Base-by-base conservation (phyloP, 805 yeast genomes). In the Candida sanyiensis region DNA sequence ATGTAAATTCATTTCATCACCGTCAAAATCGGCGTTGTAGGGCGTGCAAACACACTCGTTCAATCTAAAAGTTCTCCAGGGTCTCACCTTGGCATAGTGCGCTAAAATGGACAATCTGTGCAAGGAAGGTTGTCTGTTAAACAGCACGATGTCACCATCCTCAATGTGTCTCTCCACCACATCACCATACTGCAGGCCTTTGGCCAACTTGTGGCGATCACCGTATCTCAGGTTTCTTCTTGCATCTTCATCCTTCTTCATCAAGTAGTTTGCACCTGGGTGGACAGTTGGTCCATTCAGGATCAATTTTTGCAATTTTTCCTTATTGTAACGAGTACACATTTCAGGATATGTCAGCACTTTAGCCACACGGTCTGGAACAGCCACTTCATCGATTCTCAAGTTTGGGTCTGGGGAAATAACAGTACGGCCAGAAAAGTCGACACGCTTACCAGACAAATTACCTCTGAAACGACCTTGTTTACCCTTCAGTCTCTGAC, bases 1-100 rank as follows among this genome's bases (percentile, higher is more conserved):
- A 58, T 93, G 99, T 68, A 93, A 82, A 66, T 93, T 93, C 99
- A 93, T 93, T 68, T 93, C 99, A 66, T 93, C 99, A 73, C 99
- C 99, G 70, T 93, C 99, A 71, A 93, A 93, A 82, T 93, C 99
- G 28, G 99, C 99, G 61, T 94, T 94, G 65, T 93, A 93, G 2
- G 98, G 98, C 0, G 98, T 93, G 67, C 98, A 93, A 8, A 93
- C 99, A 81, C 98, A 93, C 63, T 93, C 97, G 59, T 93, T 93
- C 51, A 93, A 72, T 50, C 99, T 72, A 67, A 93, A 86, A 2
- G 99, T 93, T 66, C 98, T 75, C 97, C 97, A 93, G 0, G 98
- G 98, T 56, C 95, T 75, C 52, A 93, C 81, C 57, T 87, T 89
- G 33, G 96, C 99, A 62, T 81, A 89, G 69, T 93, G 99, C 2